Evolutionary conservation across 1,284 basidiomycete genomes (phyloP), one percentile per base, ranked within the genome.

Genomic region (Rhodotorula sp.): DNA sequence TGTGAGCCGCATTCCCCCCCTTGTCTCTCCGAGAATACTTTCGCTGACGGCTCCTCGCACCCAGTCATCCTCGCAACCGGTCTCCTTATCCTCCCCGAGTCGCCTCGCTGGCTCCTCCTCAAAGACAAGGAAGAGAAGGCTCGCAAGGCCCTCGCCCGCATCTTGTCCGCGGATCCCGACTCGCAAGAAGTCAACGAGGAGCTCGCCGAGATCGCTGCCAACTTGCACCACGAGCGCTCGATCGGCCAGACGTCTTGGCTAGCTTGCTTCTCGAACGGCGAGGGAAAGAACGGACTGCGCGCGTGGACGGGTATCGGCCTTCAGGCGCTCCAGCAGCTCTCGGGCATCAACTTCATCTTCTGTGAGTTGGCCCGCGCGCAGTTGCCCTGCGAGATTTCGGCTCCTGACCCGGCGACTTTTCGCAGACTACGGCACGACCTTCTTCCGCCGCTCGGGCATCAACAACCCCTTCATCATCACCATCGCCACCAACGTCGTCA

Each of bases 401-500:
- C n/a, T n/a, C n/a, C n/a, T n/a, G n/a, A n/a, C n/a, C n/a, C n/a
- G n/a, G n/a, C n/a, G n/a, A n/a, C n/a, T n/a, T n/a, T n/a, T n/a
- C 24, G 24, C 34, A 22, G 27, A 30, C 80, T 86, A 85, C 81
- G 87, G 88, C 65, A 89, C 88, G 15, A 86, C 85, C 32, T 90
- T 90, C 87, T 90, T 90, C 84, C 75, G 84, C 78, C n/a, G 74
- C 80, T 19, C 49, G 4, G 89, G 64, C 29, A 90, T 94, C 79
- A 71, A 72, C 17, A 84, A 90, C 79, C 82, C 85, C 54, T 88
- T 91, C 88, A 79, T 91, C 69, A 89, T 88, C 79, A 82, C 85
- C 72, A 85, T 92, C 72, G 85, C 86, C 74, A 86, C 86, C 76
- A 88, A 86, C 77, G 83, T 89, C 77, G 86, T 91, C 81, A 87